Base-by-base conservation (phyloP, 257 asterid species). In the Mentha longifolia region DNA sequence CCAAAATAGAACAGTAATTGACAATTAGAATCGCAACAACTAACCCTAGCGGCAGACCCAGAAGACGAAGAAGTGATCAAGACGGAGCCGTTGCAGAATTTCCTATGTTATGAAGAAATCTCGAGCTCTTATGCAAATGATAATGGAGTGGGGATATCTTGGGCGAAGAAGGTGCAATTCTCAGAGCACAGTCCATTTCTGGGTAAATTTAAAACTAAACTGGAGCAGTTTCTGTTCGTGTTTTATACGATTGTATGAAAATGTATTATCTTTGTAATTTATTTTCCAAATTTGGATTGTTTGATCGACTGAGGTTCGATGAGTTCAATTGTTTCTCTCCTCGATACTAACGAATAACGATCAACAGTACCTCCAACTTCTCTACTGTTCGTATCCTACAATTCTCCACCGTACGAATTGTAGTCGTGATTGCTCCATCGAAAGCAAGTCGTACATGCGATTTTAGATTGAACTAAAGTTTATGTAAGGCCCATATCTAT, bases 181-280 rank as follows among this genome's bases (percentile, higher is more conserved):
- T 70, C 73, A 67, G 59, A 65, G 78, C 74, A 70, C 52, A 75
- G n/a, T 61, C 82, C 88, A 78, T 83, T 72, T 63, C 13, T 35
- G 28, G 68, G 43, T 71, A 37, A 50, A 57, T 56, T 64, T 58
- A 52, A 39, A 51, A 71, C 43, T 22, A 4, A 39, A 14, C 15
- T 33, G 37, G 6, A 22, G 25, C 25, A 22, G 25, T 22, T 22
- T 22, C 25, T 22, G 25, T 22, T 22, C 25, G 25, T 22, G 25
- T 22, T 22, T 22, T 22, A 22, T 2, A 22, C 25, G 25, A 22
- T 22, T 22, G 25, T 22, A 22, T 22, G 25, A 22, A 22, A 22
- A 22, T 22, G 2, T 22, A 22, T 22, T 22, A 22, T 22, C 58
- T 16, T 7, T 51, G 31, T 20, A 17, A 54, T 14, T 14, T 16